Evolutionary conservation across 192 early-diverging fungal genomes (phyloP), one percentile per base, ranked within the genome.

Genomic region (Coemansia sp.): DNA sequence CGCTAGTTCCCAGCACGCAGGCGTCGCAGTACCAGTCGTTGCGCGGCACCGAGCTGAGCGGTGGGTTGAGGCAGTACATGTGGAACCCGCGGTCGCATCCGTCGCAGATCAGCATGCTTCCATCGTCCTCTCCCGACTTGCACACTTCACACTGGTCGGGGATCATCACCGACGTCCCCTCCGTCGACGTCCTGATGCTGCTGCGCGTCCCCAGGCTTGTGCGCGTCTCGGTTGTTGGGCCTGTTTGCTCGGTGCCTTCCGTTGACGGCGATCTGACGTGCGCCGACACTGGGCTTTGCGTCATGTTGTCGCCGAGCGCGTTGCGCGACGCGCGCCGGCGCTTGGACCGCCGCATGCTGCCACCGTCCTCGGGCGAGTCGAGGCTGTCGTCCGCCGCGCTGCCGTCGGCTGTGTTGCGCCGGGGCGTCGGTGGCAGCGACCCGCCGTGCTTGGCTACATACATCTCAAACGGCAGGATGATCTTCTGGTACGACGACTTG

Each of bases 1-100:
- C 83, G 34, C 94, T 92, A 17, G 86, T 84, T 6, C 84, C 79
- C 46, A 87, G 74, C 19, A 96, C 71, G 61, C 96, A 99, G 38
- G 89, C 73, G 19, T 89, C 71, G 79, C 96, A 99, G 67, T 90
- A 93, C 94, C 94, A 99, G 43, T 95, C 91, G 66, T 76, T 84
- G 67, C 33, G 64, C 4, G 91, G 90, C 9, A 88, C 79, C 9
- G 63, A 55, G 4, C 23, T 73, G 34, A 93, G 76, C 17, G 88
- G 85, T 15, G 93, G 92, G 17, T 71, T 75, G 17, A 95, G 76
- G 64, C 95, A 97, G 70, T 83, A 85, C 58, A 89, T 84, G 75
- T 97, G 95, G 71, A 87, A 94, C 5, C 89, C 89, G 29, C 86
- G 73, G 49, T 93, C 90, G 67, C 95, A 97, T 7, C 88, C 88